A percentile compares a stretch with the other conserved stretches of the same genome.
Evolutionary conservation across 495 filamentous ascomycete genomes (phyloP).

Genomic region (Xylona heveae): DNA sequence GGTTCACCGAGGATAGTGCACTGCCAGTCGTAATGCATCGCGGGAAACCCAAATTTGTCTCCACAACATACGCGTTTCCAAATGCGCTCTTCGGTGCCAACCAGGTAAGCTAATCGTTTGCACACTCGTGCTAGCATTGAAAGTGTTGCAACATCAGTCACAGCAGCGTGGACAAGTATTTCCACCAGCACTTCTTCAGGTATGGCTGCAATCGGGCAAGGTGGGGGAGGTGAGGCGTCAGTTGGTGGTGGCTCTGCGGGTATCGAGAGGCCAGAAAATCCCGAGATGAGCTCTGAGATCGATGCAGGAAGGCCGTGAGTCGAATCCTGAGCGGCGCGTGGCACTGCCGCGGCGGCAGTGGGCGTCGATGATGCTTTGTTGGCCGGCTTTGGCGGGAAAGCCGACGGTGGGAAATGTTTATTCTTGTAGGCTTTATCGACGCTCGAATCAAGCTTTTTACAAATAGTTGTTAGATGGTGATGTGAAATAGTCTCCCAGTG

Average conservation of each 20-base stretch:
- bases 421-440: slow-evolving; percentile 75
- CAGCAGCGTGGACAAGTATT: slow-evolving; percentile 45
- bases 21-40: slow-evolving; percentile 68
- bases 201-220: slow-evolving; percentile 55
- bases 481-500: neutral
- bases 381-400: slow-evolving; percentile 29
- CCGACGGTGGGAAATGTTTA: slow-evolving; percentile 63
- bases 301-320: slow-evolving; percentile 29
- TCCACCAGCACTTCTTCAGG: slow-evolving; percentile 70
- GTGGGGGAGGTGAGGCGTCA: slow-evolving; percentile 43
- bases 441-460: slow-evolving; percentile 45
- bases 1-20: slow-evolving; percentile 37
- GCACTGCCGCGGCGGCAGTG: slow-evolving; percentile 20
- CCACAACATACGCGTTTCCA: slow-evolving; percentile 64
- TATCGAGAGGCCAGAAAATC: slow-evolving; percentile 49
- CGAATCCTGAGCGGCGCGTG: slow-evolving; percentile 27
- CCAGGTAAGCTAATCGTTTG: slow-evolving; percentile 68
- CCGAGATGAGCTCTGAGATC: slow-evolving; percentile 46
- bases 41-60: slow-evolving; percentile 49
- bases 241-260: slow-evolving; percentile 29
- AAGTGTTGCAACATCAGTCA: slow-evolving; percentile 60
- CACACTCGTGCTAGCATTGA: slow-evolving; percentile 65
- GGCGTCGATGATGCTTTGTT: slow-evolving; percentile 32
- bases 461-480: slow-evolving; percentile 9
- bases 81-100: slow-evolving; percentile 66